A percentile compares a stretch with the other conserved stretches of the same genome.
phyloP scores from a whole-genome alignment of 768 basidiomycete genomes.

The Collybiopsis confluens region DNA sequence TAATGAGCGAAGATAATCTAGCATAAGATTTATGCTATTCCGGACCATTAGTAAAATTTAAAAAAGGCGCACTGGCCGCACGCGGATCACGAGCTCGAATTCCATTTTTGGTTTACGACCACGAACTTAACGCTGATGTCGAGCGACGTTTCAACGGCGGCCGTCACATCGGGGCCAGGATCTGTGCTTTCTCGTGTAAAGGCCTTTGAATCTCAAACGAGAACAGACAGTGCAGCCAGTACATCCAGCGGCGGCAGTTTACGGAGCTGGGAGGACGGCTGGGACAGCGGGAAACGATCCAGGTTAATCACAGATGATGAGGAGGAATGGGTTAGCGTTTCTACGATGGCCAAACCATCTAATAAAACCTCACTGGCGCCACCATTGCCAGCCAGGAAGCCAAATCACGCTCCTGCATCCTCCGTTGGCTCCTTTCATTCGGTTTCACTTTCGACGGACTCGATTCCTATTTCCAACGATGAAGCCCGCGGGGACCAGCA shows the following conservation, averaged over 20 bases:
- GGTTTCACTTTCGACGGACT: slow-evolving; percentile 72
- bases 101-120: background rate
- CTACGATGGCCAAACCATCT: background rate
- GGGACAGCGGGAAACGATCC: background rate
- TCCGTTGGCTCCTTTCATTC: slow-evolving; percentile 84
- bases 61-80: too few species aligned
- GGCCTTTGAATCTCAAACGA: background rate
- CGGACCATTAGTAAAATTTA: too few species aligned
- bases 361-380: slow-evolving; percentile 31
- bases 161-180: background rate
- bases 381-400: slow-evolving; percentile 64
- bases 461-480: slow-evolving; percentile 39
- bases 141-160: background rate
- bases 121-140: background rate
- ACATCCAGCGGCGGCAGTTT: background rate
- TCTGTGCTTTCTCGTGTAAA: slow-evolving; percentile 3
- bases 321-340: slow-evolving; percentile 3
- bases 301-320: background rate
- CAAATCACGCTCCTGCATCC: slow-evolving; percentile 58
- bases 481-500: slow-evolving; percentile 34
- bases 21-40: too few species aligned
- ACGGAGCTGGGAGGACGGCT: background rate
- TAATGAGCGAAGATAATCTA: too few species aligned
- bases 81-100: too few species aligned
- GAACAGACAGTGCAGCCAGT: background rate